These are phyloP conservation scores for Pythium aristosporum DNA, from an alignment of 352 stramenopile genomes.

Conservation along the genomic window DNA sequence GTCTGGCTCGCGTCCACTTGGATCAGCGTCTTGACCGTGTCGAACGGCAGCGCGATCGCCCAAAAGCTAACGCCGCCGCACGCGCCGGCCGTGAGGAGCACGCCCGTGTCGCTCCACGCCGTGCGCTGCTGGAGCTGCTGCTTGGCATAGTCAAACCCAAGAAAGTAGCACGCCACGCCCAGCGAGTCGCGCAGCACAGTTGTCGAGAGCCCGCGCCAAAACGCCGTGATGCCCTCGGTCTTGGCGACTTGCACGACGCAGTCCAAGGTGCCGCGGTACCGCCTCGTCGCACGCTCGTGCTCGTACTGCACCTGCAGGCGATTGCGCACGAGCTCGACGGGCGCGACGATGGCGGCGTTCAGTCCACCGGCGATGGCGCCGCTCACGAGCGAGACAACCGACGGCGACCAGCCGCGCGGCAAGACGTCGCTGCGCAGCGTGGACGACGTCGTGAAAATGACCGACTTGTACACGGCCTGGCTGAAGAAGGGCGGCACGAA, in stretches of 20 bases:
- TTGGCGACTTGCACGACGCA: conserved; percentile 61
- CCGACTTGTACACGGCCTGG: conserved; percentile 86
- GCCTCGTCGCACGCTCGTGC: conserved; percentile 35
- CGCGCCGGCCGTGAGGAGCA: conserved; percentile 66
- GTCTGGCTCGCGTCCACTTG: conserved; percentile 55
- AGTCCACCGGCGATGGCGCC: conserved; percentile 63
- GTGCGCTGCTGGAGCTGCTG: conserved; percentile 28
- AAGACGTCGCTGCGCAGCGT: conserved; percentile 58
- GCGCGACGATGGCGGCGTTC: conserved; percentile 72
- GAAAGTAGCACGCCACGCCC: conserved; percentile 85
- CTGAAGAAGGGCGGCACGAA: conserved; percentile 87
- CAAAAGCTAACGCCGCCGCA: conserved; percentile 83
- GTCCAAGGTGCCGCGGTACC: conserved; percentile 55
- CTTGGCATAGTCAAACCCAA: conserved; percentile 79
- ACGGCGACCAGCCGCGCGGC: conserved; percentile 30
- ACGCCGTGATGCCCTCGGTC: conserved; percentile 50
- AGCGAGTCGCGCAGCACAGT: conserved; percentile 82
- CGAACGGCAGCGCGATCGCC: conserved; percentile 80
- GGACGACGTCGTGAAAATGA: conserved; percentile 83
- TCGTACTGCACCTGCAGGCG: conserved; percentile 81
- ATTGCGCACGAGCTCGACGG: conserved; percentile 82
- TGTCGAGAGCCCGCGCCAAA: conserved; percentile 76
- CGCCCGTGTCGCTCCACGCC: conserved; percentile 42
- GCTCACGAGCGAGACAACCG: conserved; percentile 45
- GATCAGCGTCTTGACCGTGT: conserved; percentile 84